Evolutionary conservation across 2,329 filamentous ascomycete genomes (phyloP).

Genomic region (Aspergillus fructus): DNA sequence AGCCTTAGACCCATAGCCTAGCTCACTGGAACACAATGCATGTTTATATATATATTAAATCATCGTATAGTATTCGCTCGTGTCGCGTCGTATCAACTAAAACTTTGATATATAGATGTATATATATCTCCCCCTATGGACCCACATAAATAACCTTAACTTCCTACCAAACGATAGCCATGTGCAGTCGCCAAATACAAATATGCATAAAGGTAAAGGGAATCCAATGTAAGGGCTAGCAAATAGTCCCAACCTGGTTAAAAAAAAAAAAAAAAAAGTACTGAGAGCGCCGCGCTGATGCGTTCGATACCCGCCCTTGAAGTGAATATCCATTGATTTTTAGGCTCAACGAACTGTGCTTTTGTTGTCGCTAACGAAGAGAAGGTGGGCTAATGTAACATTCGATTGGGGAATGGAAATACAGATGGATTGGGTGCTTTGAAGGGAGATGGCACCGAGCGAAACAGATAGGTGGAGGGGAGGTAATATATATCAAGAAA

Average conservation of each 20-base stretch:
- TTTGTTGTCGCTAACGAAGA: not conserved
- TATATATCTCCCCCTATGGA: not conserved
- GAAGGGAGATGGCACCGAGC: not conserved
- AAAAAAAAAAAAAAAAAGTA: not conserved
- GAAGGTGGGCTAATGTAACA: not conserved
- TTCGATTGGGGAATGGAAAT: not conserved
- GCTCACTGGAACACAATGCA: not conserved
- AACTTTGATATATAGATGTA: not conserved
- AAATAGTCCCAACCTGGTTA: no score
- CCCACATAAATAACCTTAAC: no score
- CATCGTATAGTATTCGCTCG: not conserved
- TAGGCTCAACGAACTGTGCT: not conserved
- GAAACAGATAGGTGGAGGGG: not conserved
- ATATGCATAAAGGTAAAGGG: no score
- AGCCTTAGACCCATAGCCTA: not conserved
- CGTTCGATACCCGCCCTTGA: not conserved
- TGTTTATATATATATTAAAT: not conserved
- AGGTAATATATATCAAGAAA: slow-evolving; percentile 3
- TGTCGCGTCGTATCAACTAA: not conserved
- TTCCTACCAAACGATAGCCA: no score
- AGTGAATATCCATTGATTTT: not conserved
- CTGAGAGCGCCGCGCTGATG: not conserved
- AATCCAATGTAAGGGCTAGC: no score
- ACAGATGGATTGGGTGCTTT: not conserved
- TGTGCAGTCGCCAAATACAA: no score